A percentile compares a stretch with the other conserved stretches of the same genome.
Evolutionary conservation across 2,329 filamentous ascomycete species (phyloP).

Genomic region (Aspergillus sp.): DNA sequence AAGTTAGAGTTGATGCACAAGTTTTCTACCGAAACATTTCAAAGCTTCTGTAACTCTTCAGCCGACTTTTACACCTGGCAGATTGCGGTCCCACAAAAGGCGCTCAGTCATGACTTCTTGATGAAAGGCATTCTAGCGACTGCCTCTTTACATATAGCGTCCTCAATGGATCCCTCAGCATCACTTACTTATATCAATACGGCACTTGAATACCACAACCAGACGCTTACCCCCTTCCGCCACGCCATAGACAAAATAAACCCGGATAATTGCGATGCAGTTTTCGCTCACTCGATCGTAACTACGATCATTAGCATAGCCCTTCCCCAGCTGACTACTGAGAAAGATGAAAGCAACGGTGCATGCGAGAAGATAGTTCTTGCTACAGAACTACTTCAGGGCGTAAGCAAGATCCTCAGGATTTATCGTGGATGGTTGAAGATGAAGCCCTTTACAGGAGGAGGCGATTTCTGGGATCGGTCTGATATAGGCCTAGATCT

Average conservation of each 20-base stretch:
- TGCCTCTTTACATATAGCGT: slow-evolving; percentile 42
- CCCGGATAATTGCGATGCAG: slow-evolving; percentile 37
- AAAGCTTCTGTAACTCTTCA: slow-evolving; percentile 37
- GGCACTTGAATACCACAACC: slow-evolving; percentile 37
- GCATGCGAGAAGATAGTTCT: slow-evolving; percentile 38
- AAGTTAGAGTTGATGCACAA: slow-evolving; percentile 56
- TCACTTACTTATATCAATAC: slow-evolving; percentile 37
- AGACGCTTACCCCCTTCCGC: slow-evolving; percentile 35
- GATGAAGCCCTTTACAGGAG: slow-evolving; percentile 52
- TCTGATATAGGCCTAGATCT: slow-evolving; percentile 23
- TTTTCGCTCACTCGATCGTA: slow-evolving; percentile 38
- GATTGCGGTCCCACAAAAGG: slow-evolving; percentile 40
- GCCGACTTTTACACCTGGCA: slow-evolving; percentile 40
- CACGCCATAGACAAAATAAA: slow-evolving; percentile 35
- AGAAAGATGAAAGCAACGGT: slow-evolving; percentile 28
- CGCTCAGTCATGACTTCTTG: slow-evolving; percentile 42
- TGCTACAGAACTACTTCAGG: slow-evolving; percentile 37
- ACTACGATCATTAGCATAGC: slow-evolving; percentile 38
- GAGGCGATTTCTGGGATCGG: slow-evolving; percentile 46
- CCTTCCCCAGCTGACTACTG: slow-evolving; percentile 32
- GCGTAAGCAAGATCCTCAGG: slow-evolving; percentile 33
- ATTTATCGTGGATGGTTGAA: slow-evolving; percentile 45
- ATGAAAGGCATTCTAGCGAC: slow-evolving; percentile 44
- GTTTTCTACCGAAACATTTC: slow-evolving; percentile 50
- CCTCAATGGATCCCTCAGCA: slow-evolving; percentile 27